phyloP scores from a whole-genome alignment of 148 eudicot genomes.

The Nepenthes mirabilis region DNA sequence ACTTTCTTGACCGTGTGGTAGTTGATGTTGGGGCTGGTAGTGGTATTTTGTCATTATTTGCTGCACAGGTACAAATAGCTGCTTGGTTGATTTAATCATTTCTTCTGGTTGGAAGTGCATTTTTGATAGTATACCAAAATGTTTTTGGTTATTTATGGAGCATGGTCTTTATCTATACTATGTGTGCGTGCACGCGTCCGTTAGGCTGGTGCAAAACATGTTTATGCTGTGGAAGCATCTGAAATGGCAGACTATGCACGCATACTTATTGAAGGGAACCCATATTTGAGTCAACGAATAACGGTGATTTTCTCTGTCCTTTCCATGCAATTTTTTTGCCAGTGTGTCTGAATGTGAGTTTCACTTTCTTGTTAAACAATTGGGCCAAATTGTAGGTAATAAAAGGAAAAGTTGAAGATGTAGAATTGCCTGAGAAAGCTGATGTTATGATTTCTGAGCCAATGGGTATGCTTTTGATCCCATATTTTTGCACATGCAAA shows the following conservation, averaged over 20 bases:
- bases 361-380: neutral
- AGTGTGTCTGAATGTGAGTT: neutral
- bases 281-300: constrained; percentile 61
- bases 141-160: constrained; percentile 1
- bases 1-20: constrained; percentile 77
- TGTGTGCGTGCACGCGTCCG: neutral
- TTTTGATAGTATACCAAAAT: constrained; percentile 1
- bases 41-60: constrained; percentile 91
- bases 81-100: neutral
- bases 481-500: neutral
- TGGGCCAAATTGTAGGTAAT: constrained; percentile 37
- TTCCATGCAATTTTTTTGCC: neutral
- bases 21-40: constrained; percentile 99
- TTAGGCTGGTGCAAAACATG: constrained; percentile 98
- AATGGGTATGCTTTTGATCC: constrained; percentile 51
- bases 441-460: constrained; percentile 95
- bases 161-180: neutral
- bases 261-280: constrained; percentile 88
- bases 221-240: constrained; percentile 97
- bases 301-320: constrained; percentile 31
- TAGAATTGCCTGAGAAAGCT: constrained; percentile 91
- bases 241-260: constrained; percentile 97
- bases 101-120: neutral
- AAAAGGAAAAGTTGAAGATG: constrained; percentile 95
- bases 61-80: constrained; percentile 64